Conservation (phyloP, 768 basidiomycete species). For the Boletus eberwhitei region DNA sequence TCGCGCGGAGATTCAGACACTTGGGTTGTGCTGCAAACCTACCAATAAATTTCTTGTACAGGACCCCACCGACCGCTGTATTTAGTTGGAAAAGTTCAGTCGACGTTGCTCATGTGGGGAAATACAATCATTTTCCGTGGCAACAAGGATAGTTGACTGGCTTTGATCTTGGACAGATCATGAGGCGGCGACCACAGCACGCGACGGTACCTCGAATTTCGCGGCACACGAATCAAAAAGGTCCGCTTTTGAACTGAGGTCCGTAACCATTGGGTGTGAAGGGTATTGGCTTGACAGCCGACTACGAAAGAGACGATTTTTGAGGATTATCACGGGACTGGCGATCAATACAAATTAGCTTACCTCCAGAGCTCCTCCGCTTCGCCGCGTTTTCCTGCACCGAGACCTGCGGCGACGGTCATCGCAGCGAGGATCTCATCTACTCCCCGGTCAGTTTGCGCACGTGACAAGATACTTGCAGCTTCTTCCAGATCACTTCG, state of each 20-base stretch:
- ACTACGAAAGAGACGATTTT: slow-evolving; percentile 24
- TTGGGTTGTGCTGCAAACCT: background rate
- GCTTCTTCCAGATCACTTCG: slow-evolving; percentile 80
- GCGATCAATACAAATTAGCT: slow-evolving; percentile 25
- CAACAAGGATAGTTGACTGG: background rate
- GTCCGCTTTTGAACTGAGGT: slow-evolving; percentile 56
- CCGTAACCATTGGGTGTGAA: slow-evolving; percentile 63
- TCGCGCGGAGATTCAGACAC: background rate
- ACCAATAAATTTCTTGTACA: background rate
- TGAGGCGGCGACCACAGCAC: slow-evolving; percentile 31
- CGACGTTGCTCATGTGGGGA: background rate
- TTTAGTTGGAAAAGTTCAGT: background rate
- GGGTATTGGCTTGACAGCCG: slow-evolving; percentile 51
- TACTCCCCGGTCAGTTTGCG: slow-evolving; percentile 39
- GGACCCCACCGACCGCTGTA: background rate
- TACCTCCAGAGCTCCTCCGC: slow-evolving; percentile 70
- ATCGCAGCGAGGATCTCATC: slow-evolving; percentile 65
- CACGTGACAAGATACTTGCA: slow-evolving; percentile 42
- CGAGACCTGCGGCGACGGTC: slow-evolving; percentile 61
- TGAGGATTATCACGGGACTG: slow-evolving; percentile 1
- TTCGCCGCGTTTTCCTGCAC: slow-evolving; percentile 53
- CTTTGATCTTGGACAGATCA: slow-evolving; percentile 1
- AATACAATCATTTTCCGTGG: background rate
- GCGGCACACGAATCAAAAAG: slow-evolving; percentile 61
- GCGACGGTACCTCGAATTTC: slow-evolving; percentile 60